Evolutionary conservation across 495 filamentous ascomycete genomes (phyloP), one percentile per base, ranked within the genome.

Genomic region (Tuber microsphaerosporum): DNA sequence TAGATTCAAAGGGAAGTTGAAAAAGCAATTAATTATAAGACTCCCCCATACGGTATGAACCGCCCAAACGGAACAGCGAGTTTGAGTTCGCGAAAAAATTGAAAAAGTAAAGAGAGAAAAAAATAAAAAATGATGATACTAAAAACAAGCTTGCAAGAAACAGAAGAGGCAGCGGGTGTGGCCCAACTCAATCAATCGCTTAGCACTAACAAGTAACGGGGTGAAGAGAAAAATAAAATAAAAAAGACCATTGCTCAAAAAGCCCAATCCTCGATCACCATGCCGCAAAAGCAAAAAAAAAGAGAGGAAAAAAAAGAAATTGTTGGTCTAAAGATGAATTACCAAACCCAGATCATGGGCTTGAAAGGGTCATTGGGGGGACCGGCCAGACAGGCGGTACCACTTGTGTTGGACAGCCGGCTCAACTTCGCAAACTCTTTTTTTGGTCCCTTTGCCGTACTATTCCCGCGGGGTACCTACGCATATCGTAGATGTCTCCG

Each of bases 1-100:
- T 56, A 78, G 78, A 79, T 78, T 79, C 78, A 65, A 73, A 70
- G 77, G 43, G 39, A 72, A 74, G 48, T 20, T n/a, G 48, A 74
- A 69, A 79, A 79, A 79, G 77, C 76, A 79, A 79, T 34, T 56
- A 56, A 56, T 56, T 10, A 17, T 44, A 43, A 31, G 43, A 42
- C 75, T 69, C 56, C 20, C 48, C 70, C 61, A 71, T 65, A 31
- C 56, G 56, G 56, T 31, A 65, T 65, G n/a, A 16, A 14, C 31
- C 2, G 56, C 56, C 56, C 10, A 65, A 65, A 65, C n/a, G 56
- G 56, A 65, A 31, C 14, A 65, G 22, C n/a, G 51, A 56, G 22
- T 14, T 56, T n/a, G 10, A 56, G 51, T 56, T 26, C 51, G 51
- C 51, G 34, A 70, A 31, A 20, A 61, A 72, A 75, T 72, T 46